Conservation (phyloP, 495 filamentous ascomycete genomes). For the Aspergillus haitiensis region DNA sequence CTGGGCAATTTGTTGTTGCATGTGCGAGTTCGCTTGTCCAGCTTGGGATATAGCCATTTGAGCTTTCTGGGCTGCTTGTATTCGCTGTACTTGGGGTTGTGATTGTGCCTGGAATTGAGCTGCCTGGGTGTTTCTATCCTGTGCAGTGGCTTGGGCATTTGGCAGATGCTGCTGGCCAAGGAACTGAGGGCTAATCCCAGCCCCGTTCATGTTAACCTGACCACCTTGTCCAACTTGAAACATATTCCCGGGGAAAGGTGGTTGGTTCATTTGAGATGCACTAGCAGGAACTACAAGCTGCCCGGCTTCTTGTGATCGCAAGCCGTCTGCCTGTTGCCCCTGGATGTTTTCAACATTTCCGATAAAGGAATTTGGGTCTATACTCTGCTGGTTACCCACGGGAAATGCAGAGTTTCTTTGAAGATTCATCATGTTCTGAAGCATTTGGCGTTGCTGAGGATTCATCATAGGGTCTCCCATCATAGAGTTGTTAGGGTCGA, state of each 20-base stretch:
- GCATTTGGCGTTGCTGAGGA: conserved; percentile 43
- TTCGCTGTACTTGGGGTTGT: conserved; percentile 44
- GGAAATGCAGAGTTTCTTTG: conserved; percentile 43
- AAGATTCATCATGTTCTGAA: conserved; percentile 47
- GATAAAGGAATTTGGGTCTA: conserved; percentile 51
- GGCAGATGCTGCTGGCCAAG: conserved; percentile 45
- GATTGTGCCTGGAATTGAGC: conserved; percentile 40
- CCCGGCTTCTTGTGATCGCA: conserved; percentile 63
- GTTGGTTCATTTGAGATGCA: conserved; percentile 49
- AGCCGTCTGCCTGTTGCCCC: conserved; percentile 61
- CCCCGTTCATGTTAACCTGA: conserved; percentile 41
- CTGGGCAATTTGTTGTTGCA: conserved; percentile 45
- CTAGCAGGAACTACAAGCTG: conserved; percentile 68
- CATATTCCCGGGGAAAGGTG: conserved; percentile 41
- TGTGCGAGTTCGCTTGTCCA: conserved; percentile 36
- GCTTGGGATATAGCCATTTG: conserved; percentile 48
- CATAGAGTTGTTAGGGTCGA: conserved; percentile 38
- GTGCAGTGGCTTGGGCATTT: conserved; percentile 39
- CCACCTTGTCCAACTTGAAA: conserved; percentile 37
- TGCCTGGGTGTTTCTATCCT: conserved; percentile 42
- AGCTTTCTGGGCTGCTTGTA: conserved; percentile 49
- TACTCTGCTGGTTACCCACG: conserved; percentile 37
- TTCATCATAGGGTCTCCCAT: conserved; percentile 44
- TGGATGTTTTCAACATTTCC: conserved; percentile 56
- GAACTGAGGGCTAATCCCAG: conserved; percentile 43